These are phyloP conservation scores for Croton setiger DNA, from an alignment of 441 rosid species.

Conservation along the genomic window DNA sequence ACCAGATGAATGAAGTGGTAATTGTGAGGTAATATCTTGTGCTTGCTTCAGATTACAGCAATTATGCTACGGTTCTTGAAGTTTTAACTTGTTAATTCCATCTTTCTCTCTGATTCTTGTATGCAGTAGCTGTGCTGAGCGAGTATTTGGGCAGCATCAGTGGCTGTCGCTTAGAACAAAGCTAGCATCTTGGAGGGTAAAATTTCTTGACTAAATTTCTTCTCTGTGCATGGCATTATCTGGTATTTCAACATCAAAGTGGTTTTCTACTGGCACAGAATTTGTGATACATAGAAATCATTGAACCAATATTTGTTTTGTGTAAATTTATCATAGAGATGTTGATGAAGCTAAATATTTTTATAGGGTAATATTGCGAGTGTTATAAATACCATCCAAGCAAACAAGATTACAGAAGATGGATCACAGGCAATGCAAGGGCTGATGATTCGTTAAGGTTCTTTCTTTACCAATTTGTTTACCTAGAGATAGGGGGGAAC, in stretches of 20 bases:
- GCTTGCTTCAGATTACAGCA: background rate
- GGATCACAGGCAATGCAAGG: constrained; percentile 71
- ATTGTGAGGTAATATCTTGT: constrained; percentile 55
- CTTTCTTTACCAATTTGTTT: background rate
- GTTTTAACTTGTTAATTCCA: background rate
- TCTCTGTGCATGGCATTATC: background rate
- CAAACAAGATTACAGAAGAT: constrained; percentile 85
- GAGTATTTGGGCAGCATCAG: constrained; percentile 71
- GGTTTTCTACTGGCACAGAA: too few species aligned
- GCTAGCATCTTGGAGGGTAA: constrained; percentile 86
- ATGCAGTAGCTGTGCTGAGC: constrained; percentile 68
- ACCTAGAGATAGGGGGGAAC: constrained; percentile 8
- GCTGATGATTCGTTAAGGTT: constrained; percentile 45
- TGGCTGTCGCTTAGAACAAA: constrained; percentile 79
- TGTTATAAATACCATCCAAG: constrained; percentile 78
- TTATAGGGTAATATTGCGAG: constrained; percentile 66
- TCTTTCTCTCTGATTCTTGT: constrained; percentile 14
- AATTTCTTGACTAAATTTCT: background rate
- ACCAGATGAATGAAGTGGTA: constrained; percentile 89
- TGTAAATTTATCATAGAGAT: background rate
- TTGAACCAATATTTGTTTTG: background rate
- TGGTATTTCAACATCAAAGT: background rate
- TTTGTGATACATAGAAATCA: background rate
- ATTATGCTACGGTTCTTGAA: background rate
- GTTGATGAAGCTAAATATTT: constrained; percentile 1